Conservation (phyloP, 495 filamentous ascomycete species). For the Extremus antarcticus region DNA sequence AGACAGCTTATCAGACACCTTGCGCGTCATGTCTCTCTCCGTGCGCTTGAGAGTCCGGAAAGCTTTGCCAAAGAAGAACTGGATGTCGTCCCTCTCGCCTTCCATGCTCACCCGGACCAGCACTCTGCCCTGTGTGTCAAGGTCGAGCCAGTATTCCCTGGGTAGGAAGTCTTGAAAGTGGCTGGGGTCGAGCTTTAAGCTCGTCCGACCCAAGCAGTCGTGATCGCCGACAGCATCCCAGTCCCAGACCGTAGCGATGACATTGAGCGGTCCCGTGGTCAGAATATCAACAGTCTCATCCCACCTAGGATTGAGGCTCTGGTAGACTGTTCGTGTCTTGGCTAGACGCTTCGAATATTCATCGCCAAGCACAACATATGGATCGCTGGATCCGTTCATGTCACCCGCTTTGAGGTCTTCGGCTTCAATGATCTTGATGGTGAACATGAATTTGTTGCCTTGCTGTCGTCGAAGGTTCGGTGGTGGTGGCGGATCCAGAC, state of each 20-base stretch:
- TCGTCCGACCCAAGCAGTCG: constrained; percentile 90
- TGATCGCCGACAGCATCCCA: constrained; percentile 96
- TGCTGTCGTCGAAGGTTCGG: constrained; percentile 42
- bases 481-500: constrained; percentile 46
- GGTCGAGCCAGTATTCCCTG: constrained; percentile 90
- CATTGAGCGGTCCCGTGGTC: constrained; percentile 77
- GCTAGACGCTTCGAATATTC: constrained; percentile 97
- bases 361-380: constrained; percentile 92
- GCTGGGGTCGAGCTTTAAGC: constrained; percentile 83
- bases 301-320: constrained; percentile 91
- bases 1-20: constrained; percentile 97
- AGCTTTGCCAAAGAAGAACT: constrained; percentile 96
- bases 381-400: constrained; percentile 86
- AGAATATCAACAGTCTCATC: constrained; percentile 96
- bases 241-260: constrained; percentile 97
- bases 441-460: constrained; percentile 83
- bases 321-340: constrained; percentile 86
- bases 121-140: constrained; percentile 89
- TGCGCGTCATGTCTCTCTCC: constrained; percentile 94
- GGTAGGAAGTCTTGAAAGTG: constrained; percentile 95
- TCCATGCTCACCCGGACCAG: constrained; percentile 94
- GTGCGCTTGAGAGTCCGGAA: constrained; percentile 91
- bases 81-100: constrained; percentile 94
- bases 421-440: constrained; percentile 97
- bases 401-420: constrained; percentile 97